phyloP scores from a whole-genome alignment of 495 filamentous ascomycete species.

The Thozetella sp. region DNA sequence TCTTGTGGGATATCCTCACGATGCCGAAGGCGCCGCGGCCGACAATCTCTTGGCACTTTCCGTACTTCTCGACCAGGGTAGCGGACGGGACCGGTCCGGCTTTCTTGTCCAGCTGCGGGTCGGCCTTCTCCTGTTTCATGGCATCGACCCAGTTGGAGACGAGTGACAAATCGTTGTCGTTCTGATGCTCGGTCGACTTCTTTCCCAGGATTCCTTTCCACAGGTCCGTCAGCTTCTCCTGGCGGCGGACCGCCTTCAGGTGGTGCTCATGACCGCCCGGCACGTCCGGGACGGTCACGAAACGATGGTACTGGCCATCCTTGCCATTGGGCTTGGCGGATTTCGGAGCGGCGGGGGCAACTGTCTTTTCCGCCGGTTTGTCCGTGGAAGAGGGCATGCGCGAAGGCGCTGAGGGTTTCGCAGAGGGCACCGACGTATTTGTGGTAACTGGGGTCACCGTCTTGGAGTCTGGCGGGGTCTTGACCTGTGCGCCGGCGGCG shows the following conservation, averaged over 20 bases:
- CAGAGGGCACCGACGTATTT: conserved; percentile 13
- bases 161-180: conserved; percentile 84
- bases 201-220: conserved; percentile 82
- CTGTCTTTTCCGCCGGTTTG: conserved; percentile 5
- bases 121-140: conserved; percentile 83
- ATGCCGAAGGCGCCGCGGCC: conserved; percentile 98
- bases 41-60: conserved; percentile 97
- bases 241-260: conserved; percentile 82
- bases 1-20: conserved; percentile 97
- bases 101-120: conserved; percentile 69
- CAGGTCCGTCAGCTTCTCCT: conserved; percentile 95
- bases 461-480: not conserved
- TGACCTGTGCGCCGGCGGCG: conserved; percentile 5
- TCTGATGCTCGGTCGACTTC: conserved; percentile 65
- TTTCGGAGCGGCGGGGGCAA: conserved; percentile 4
- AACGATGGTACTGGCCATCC: conserved; percentile 37
- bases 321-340: conserved; percentile 21
- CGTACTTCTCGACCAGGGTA: conserved; percentile 93
- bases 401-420: conserved; percentile 19
- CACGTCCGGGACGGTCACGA: conserved; percentile 34
- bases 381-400: conserved; percentile 32
- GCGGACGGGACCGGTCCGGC: conserved; percentile 75
- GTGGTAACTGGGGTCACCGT: conserved; percentile 5
- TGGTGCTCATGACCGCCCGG: conserved; percentile 79
- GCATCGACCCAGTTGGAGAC: conserved; percentile 97